A percentile compares a stretch with the other conserved stretches of the same genome.
phyloP scores from a whole-genome alignment of 2,329 filamentous ascomycete species.

The Colletotrichum falcatum region DNA sequence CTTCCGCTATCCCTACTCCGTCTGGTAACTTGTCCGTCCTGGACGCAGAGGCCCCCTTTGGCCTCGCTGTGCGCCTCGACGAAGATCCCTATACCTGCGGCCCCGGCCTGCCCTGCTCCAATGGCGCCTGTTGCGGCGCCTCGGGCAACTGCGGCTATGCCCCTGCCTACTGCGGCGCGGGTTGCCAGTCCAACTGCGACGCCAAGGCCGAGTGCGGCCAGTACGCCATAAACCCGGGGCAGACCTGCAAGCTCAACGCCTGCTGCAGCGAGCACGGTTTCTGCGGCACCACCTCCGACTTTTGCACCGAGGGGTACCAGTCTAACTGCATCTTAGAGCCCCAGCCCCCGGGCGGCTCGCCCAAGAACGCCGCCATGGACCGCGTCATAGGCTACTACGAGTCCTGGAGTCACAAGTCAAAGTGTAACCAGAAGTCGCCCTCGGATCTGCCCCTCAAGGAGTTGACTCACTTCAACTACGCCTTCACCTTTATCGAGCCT shows the following conservation, averaged over 20 bases:
- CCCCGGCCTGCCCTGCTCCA: background rate
- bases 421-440: no score
- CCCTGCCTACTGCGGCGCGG: background rate
- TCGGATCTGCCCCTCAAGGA: no score
- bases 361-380: no score
- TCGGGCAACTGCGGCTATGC: background rate
- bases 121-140: background rate
- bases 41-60: no score
- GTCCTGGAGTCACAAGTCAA: no score
- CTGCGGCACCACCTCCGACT: conserved; percentile 39
- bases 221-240: background rate
- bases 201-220: conserved; percentile 8
- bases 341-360: conserved; percentile 37
- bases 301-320: background rate
- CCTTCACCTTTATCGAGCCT: no score
- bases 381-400: no score
- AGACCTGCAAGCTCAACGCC: conserved; percentile 1
- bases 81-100: background rate
- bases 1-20: no score
- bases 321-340: conserved; percentile 35
- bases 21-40: no score
- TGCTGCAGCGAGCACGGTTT: conserved; percentile 42
- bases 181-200: conserved; percentile 5
- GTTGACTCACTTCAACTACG: no score
- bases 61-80: no score